Base-by-base conservation (phyloP, 2,329 filamentous ascomycete species). In the Pseudogymnoascus sp. region DNA sequence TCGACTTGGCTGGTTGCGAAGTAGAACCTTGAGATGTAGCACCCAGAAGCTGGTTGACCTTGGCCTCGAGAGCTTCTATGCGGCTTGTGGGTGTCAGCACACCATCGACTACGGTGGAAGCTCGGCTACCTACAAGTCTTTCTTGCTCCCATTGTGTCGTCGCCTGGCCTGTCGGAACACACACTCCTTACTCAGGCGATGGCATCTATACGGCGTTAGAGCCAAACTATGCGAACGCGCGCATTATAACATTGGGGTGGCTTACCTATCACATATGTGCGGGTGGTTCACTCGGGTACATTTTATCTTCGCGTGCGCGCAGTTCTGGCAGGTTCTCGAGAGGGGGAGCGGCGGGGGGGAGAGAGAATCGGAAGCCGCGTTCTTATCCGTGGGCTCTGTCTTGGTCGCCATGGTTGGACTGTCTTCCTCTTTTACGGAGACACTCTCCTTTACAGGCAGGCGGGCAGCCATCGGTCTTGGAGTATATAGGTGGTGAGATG, bases 41-140 rank as follows among this genome's bases (percentile, higher is more conserved):
- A 6, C 71, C 63, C 11, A 62, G 42, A n/a, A 62, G 61, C 29
- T 62, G 61, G 31, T 62, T 62, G 4, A 62, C 40, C 31, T 63
- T 67, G 14, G 71, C 70, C 62, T 76, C 74, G 10, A 76, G 71
- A 11, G 72, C 73, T 62, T 76, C 72, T 38, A 76, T 75, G 26
- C 70, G 72, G 19, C 73, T 74, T 53, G 4, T 3, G 7, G n/a
- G 14, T 38, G 47, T 16, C 53, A 65, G 62, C 65, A 59, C 62
- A 53, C 11, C 29, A 24, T 13, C 35, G 6, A 21, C 47, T 6
- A 38, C 24, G 42, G n/a, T 13, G n/a, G 8, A 61, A 66, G 61
- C 65, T 56, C 5, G 50, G 8, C 11, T 13, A 14, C 50, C 4
- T 56, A 73, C 71, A 71, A 70, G 64, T 76, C 75, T 62, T 74